Conservation (phyloP, 1,284 basidiomycete species). For the Cutaneotrichosporon mucoides region DNA sequence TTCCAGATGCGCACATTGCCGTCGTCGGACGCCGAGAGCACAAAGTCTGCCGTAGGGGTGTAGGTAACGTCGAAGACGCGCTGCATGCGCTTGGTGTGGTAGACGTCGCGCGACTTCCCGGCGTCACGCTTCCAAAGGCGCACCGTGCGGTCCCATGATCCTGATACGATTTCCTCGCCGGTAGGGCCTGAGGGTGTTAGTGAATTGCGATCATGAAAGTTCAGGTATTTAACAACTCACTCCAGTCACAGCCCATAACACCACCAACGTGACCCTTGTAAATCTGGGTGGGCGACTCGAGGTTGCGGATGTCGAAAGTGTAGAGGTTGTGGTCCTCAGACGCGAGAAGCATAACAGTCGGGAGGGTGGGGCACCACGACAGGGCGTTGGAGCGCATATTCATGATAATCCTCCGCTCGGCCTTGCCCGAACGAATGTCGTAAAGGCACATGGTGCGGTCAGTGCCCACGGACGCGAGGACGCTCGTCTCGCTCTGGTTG, state of each 20-base stretch:
- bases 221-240: conserved; percentile 40
- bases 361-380: conserved; percentile 93
- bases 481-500: conserved; percentile 88
- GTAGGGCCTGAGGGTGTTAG: conserved; percentile 59
- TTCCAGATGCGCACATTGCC: conserved; percentile 98
- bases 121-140: conserved; percentile 87
- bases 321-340: conserved; percentile 99
- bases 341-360: conserved; percentile 83
- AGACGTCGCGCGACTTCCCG: conserved; percentile 81
- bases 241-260: conserved; percentile 89
- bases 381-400: conserved; percentile 84
- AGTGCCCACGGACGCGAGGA: conserved; percentile 87
- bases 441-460: conserved; percentile 95
- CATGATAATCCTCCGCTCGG: conserved; percentile 86
- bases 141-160: conserved; percentile 92
- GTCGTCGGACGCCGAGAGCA: conserved; percentile 91
- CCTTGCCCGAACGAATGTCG: conserved; percentile 92
- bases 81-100: conserved; percentile 99
- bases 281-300: conserved; percentile 80
- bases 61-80: conserved; percentile 62
- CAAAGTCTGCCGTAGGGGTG: conserved; percentile 87
- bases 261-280: conserved; percentile 98
- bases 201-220: not conserved
- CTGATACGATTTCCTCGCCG: conserved; percentile 91
- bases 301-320: conserved; percentile 91